phyloP scores from a whole-genome alignment of 371 early-diverging fungal species.

The Saksenaea oblongispora region DNA sequence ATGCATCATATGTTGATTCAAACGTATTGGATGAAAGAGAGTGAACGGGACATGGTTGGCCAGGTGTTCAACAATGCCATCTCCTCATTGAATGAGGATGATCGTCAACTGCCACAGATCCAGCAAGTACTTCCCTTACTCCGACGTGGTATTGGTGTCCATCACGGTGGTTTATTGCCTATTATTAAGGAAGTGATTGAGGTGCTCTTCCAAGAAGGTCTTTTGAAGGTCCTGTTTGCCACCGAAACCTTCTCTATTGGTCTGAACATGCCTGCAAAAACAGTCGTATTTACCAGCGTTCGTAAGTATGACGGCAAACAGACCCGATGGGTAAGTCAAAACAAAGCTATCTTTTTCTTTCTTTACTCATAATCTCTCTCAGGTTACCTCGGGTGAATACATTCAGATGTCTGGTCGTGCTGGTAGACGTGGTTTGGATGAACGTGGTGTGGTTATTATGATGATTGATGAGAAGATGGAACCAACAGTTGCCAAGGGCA shows the following conservation, averaged over 20 bases:
- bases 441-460: constrained; percentile 97
- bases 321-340: constrained; percentile 74
- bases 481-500: constrained; percentile 88
- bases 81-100: constrained; percentile 88
- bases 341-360: background rate
- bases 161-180: constrained; percentile 99
- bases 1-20: background rate
- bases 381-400: constrained; percentile 93
- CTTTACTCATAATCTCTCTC: background rate
- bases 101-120: constrained; percentile 95
- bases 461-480: constrained; percentile 98
- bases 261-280: constrained; percentile 99
- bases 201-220: constrained; percentile 98
- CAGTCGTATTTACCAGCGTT: constrained; percentile 98
- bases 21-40: constrained; percentile 32
- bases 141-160: constrained; percentile 98
- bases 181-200: constrained; percentile 99
- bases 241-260: constrained; percentile 99
- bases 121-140: constrained; percentile 93
- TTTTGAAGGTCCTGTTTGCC: constrained; percentile 99
- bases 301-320: constrained; percentile 97
- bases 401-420: constrained; percentile 99
- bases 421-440: constrained; percentile 98
- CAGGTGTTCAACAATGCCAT: constrained; percentile 96
- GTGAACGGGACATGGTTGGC: constrained; percentile 89